phyloP scores from a whole-genome alignment of 2,329 filamentous ascomycete species.

The Nigrospora osmanthi region DNA sequence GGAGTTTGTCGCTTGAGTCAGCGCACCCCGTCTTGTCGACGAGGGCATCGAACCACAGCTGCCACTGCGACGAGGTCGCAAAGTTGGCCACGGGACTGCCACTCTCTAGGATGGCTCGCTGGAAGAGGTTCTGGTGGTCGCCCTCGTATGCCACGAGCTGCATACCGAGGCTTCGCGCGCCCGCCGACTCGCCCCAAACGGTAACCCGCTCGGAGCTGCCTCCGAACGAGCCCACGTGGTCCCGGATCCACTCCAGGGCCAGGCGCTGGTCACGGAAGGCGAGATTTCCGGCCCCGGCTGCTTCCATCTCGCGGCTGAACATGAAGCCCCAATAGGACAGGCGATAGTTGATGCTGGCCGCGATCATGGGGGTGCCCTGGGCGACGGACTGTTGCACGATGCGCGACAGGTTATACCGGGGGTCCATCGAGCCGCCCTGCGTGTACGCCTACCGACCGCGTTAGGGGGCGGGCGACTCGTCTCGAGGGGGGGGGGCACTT shows the following conservation, averaged over 20 bases:
- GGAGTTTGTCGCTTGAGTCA: constrained; percentile 12
- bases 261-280: no score
- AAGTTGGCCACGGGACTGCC: constrained; percentile 25
- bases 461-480: not conserved
- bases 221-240: no score
- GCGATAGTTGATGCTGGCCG: constrained; percentile 22
- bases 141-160: no score
- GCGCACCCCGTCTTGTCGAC: constrained; percentile 14
- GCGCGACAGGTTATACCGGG: constrained; percentile 46
- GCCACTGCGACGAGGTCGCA: not conserved
- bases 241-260: no score
- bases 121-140: no score
- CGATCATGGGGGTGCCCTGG: constrained; percentile 39
- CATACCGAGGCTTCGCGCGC: no score
- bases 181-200: no score
- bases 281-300: no score
- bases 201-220: no score
- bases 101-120: constrained; percentile 13
- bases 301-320: no score
- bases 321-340: not conserved
- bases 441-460: constrained; percentile 9
- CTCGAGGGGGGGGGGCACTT: constrained; percentile 16
- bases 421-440: constrained; percentile 22
- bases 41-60: constrained; percentile 20
- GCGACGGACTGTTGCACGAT: constrained; percentile 25